These are phyloP conservation scores for Colletotrichum sp. DNA, from an alignment of 2,329 filamentous ascomycete genomes.

Conservation along the genomic window DNA sequence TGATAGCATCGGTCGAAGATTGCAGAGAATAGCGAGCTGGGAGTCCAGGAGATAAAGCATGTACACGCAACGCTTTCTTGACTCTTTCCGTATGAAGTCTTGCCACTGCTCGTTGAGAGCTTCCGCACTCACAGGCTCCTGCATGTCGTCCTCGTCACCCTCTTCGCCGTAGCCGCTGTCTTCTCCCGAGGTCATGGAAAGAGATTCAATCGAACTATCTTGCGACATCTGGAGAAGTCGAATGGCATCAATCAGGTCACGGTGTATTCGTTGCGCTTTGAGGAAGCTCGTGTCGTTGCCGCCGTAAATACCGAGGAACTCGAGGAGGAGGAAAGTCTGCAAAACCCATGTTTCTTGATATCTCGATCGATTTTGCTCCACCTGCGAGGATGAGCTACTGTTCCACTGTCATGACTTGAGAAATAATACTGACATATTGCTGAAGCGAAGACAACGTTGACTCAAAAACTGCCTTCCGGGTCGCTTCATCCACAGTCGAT, in stretches of 20 bases:
- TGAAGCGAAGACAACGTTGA: background rate
- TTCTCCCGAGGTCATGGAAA: background rate
- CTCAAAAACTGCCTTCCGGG: constrained; percentile 2
- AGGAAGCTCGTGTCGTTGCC: constrained; percentile 4
- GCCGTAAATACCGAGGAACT: constrained; percentile 8
- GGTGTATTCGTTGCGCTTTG: constrained; percentile 6
- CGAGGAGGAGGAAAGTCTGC: constrained; percentile 2
- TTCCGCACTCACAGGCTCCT: background rate
- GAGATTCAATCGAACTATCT: background rate
- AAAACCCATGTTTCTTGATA: constrained; percentile 12
- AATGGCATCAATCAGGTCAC: constrained; percentile 6
- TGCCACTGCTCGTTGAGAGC: background rate
- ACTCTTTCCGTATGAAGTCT: background rate
- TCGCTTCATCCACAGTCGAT: background rate
- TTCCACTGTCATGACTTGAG: rapidly evolving
- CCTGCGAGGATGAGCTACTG: background rate
- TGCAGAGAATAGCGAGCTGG: constrained; percentile 1
- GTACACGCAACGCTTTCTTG: constrained; percentile 1
- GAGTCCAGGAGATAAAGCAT: constrained; percentile 11
- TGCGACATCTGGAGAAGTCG: constrained; percentile 3
- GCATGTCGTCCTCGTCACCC: background rate
- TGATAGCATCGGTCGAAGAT: constrained; percentile 2
- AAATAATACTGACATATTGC: background rate
- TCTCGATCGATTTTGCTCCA: constrained; percentile 1
- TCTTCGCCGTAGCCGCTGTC: constrained; percentile 2